These are phyloP conservation scores for Irpex rosettiformis DNA, from an alignment of 1,284 basidiomycete species.

Conservation along the genomic window DNA sequence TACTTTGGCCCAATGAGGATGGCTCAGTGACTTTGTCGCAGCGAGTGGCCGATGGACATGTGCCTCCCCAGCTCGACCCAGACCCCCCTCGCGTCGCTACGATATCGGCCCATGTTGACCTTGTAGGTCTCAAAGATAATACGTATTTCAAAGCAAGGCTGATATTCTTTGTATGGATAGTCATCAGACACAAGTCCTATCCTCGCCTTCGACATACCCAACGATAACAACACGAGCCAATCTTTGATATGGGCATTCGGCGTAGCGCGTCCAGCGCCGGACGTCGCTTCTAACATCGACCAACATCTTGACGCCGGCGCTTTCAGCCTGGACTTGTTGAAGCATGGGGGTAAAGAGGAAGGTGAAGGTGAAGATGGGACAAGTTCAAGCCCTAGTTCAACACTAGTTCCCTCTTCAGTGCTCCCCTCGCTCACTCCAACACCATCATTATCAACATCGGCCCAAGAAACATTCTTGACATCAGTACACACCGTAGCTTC, in stretches of 20 bases:
- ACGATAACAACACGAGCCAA: slow-evolving; percentile 31
- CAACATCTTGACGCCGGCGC: slow-evolving; percentile 47
- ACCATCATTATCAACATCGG: not conserved
- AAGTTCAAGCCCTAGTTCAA: not conserved
- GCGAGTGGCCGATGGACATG: slow-evolving; percentile 33
- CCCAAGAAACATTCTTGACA: not conserved
- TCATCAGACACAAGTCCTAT: slow-evolving; percentile 16
- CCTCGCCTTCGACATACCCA: slow-evolving; percentile 23
- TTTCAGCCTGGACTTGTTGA: slow-evolving; percentile 43
- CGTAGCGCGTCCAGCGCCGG: slow-evolving; percentile 37
- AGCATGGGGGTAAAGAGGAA: slow-evolving; percentile 27
- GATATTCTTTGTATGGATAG: slow-evolving; percentile 12
- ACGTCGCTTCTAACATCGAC: slow-evolving; percentile 35
- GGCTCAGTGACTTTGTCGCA: slow-evolving; percentile 43
- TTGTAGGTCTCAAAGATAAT: slow-evolving; percentile 17
- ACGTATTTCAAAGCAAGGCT: not conserved
- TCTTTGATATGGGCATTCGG: slow-evolving; percentile 57
- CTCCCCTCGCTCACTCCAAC: not conserved
- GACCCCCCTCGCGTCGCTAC: slow-evolving; percentile 20
- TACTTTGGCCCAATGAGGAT: slow-evolving; percentile 42
- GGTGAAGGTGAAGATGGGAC: not conserved
- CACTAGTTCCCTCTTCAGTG: slow-evolving; percentile 9
- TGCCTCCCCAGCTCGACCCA: slow-evolving; percentile 17
- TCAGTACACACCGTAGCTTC: slow-evolving; percentile 3
- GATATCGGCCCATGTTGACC: slow-evolving; percentile 12